These are phyloP conservation scores for Gymnopilus junonius DNA, from an alignment of 768 basidiomycete species.

Conservation along the genomic window DNA sequence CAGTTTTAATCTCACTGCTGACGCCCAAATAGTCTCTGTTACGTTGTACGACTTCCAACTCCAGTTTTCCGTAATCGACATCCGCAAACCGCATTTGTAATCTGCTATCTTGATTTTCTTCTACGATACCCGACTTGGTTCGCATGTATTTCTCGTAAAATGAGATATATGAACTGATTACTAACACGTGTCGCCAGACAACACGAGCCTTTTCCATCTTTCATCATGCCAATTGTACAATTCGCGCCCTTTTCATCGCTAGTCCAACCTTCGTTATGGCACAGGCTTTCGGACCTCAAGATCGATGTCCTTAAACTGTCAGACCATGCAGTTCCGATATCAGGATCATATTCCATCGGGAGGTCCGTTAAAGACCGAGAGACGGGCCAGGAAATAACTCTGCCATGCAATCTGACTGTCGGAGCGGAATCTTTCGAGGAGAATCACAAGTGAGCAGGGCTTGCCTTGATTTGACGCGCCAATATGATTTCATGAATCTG, in stretches of 20 bases:
- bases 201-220: background rate
- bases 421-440: conserved; percentile 68
- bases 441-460: conserved; percentile 42
- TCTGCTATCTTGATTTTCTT: background rate
- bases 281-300: conserved; percentile 86
- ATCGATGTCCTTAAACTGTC: conserved; percentile 88
- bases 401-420: conserved; percentile 70
- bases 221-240: conserved; percentile 68
- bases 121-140: background rate
- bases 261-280: conserved; percentile 93
- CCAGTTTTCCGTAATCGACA: background rate
- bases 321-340: conserved; percentile 66
- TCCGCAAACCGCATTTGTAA: background rate
- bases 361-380: conserved; percentile 76
- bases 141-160: background rate
- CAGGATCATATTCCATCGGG: conserved; percentile 73
- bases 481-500: conserved; percentile 7
- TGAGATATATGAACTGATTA: background rate
- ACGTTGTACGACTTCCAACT: background rate
- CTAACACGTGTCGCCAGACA: background rate
- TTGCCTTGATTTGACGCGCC: background rate
- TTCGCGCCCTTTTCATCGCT: conserved; percentile 89
- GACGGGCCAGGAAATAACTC: conserved; percentile 71
- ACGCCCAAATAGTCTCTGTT: background rate
- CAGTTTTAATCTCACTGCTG: background rate